Evolutionary conservation across 495 filamentous ascomycete genomes (phyloP).

Genomic region (Penicillium turbatum): DNA sequence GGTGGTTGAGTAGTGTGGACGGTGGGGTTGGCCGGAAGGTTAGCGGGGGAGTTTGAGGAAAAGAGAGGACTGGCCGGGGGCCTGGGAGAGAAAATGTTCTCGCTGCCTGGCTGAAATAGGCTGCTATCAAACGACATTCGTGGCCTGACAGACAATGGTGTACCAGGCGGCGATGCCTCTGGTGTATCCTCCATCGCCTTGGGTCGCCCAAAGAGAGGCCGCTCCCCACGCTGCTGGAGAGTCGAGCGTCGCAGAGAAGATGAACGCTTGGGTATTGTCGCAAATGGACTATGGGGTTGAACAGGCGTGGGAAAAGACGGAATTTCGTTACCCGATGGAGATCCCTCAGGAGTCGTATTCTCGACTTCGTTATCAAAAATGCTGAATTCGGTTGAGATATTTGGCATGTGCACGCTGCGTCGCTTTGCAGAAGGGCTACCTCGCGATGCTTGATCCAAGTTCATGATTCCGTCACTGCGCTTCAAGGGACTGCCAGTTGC

Average conservation of each 20-base stretch:
- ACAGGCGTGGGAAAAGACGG: conserved; percentile 23
- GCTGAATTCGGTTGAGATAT: conserved; percentile 58
- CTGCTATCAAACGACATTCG: conserved; percentile 72
- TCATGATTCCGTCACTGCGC: conserved; percentile 86
- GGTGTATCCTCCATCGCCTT: conserved; percentile 34
- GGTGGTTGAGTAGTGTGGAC: conserved; percentile 22
- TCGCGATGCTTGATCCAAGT: conserved; percentile 68
- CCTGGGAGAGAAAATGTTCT: conserved; percentile 56
- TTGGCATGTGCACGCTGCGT: conserved; percentile 70
- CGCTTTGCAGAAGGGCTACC: conserved; percentile 85
- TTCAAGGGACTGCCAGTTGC: conserved; percentile 83
- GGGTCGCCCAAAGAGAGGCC: conserved; percentile 52
- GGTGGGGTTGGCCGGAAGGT: conserved; percentile 34
- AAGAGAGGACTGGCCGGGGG: conserved; percentile 35
- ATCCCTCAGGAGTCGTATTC: conserved; percentile 20
- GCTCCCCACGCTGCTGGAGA: conserved; percentile 70
- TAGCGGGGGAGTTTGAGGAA: conserved; percentile 19
- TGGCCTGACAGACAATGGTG: conserved; percentile 50
- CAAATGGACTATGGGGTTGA: conserved; percentile 37
- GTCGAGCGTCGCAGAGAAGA: conserved; percentile 82
- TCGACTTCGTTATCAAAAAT: conserved; percentile 54
- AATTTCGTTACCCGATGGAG: conserved; percentile 24
- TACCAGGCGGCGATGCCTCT: conserved; percentile 28
- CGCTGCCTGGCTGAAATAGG: conserved; percentile 56
- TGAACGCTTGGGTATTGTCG: conserved; percentile 49